Evolutionary conservation across 495 filamentous ascomycete genomes (phyloP), one percentile per base, ranked within the genome.

Genomic region (Tuber melanosporum): DNA sequence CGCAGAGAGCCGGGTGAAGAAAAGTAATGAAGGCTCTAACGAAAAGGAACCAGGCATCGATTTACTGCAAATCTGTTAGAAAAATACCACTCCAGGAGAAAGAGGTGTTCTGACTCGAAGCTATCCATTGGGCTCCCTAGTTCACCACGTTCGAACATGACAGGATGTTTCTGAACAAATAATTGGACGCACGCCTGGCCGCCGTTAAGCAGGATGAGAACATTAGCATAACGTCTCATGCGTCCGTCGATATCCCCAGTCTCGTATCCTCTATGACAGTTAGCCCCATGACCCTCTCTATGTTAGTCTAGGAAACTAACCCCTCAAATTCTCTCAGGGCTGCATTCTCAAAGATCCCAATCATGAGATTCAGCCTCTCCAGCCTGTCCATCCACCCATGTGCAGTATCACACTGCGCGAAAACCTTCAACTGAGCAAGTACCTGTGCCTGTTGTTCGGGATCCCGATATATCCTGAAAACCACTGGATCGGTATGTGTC

Each of bases 281-380:
- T 84, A 74, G 75, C 74, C 66, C 22, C 43, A 73, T 39, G 70
- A n/a, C 39, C 47, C 74, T 41, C 39, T 71, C 44, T 17, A 43
- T 6, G 4, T 19, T 14, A n/a, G 71, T 57, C 70, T 39, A 10
- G 70, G 74, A 17, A 70, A 76, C 80, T 62, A 72, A 82, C 80
- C 92, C 92, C 83, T 97, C 92, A 81, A 98, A 98, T 84, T 98
- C 95, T 73, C 91, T 88, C 73, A 97, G 85, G 12, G 95, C 94
- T 5, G 94, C 93, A 74, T 91, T 94, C 84, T 98, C 94, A 80
- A 99, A 98, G 79, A 95, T 91, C 42, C 88, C 88, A 69, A 91
- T 87, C 86, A 95, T 93, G n/a, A 85, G 85, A 32, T 90, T 87
- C 43, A 99, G 85, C 79, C 91, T 91, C 74, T 90, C 89, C 76